Conservation (phyloP, 192 early-diverging fungal genomes). For the Coemansia sp. region DNA sequence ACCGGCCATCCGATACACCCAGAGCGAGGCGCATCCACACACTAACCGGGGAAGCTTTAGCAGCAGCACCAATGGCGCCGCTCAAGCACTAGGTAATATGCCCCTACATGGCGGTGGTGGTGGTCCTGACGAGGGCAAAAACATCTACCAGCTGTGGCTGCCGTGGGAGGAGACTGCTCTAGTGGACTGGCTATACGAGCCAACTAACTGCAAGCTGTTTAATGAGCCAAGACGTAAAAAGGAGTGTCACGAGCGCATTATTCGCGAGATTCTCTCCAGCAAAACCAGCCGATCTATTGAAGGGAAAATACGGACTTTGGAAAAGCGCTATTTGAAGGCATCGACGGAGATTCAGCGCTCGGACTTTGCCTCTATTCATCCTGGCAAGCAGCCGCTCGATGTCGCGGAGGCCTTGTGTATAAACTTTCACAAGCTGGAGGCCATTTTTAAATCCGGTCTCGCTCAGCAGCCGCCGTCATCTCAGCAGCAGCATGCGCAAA, state of each 20-base stretch:
- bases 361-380: slow-evolving; percentile 35
- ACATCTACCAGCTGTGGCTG: slow-evolving; percentile 44
- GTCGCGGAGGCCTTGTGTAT: slow-evolving; percentile 45
- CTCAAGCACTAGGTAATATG: neutral
- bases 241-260: slow-evolving; percentile 56
- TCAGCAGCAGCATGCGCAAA: slow-evolving; percentile 3
- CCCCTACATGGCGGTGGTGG: neutral
- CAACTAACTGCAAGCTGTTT: slow-evolving; percentile 49
- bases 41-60: slow-evolving; percentile 5
- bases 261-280: slow-evolving; percentile 42
- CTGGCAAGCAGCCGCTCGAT: slow-evolving; percentile 42
- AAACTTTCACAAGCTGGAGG: slow-evolving; percentile 45
- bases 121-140: slow-evolving; percentile 25
- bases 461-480: slow-evolving; percentile 3
- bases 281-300: slow-evolving; percentile 57
- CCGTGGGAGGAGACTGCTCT: slow-evolving; percentile 53
- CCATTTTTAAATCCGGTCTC: slow-evolving; percentile 38
- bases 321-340: slow-evolving; percentile 47
- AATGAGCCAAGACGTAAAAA: slow-evolving; percentile 55
- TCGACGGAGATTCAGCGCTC: slow-evolving; percentile 32
- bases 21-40: slow-evolving; percentile 26
- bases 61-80: slow-evolving; percentile 20
- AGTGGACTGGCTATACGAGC: slow-evolving; percentile 52
- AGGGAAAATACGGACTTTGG: slow-evolving; percentile 55
- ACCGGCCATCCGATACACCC: slow-evolving; percentile 37